Evolutionary conservation across 768 basidiomycete genomes (phyloP), one percentile per base, ranked within the genome.

Genomic region (Exidia glandulosa): DNA sequence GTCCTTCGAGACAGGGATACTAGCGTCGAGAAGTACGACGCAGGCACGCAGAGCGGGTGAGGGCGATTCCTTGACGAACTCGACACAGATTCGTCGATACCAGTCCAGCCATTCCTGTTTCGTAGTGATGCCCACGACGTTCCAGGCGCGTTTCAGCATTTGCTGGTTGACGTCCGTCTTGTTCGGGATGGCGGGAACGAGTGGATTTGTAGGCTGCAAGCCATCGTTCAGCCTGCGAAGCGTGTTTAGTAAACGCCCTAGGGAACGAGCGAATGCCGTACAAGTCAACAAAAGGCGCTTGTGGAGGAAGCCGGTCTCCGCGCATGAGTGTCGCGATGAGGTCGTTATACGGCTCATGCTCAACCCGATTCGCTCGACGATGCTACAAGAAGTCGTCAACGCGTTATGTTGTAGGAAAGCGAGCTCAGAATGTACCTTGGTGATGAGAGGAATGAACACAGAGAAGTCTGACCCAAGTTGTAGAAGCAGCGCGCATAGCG

Each of bases 381-480:
- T 84, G 83, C 94, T 95, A 63, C 36, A 32, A n/a, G 30, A 12
- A n/a, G 48, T 32, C 31, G 45, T 33, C 34, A 32, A 62, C 23
- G 13, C 33, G 37, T 3, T 32, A 6, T 7, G 27, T 13, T 3
- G 48, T 12, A n/a, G 3, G 16, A 6, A 34, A 29, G 48, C 30
- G 23, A 19, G 14, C 19, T 19, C 6, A 36, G 37, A 25, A 64
- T 76, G 56, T 64, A 90, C 94, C 80, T 98, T 97, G 71, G 91
- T 92, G 64, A 99, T 90, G 64, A 94, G 94, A 1, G 96, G 94
- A 34, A 97, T 89, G 66, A 98, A 99, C 50, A 99, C 91, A 2
- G 95, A 94, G 65, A 94, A 99, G 70, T 98, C 94, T 0, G 94
- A 86, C 1, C 94, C 94, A 57, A 99, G 82, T 67, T 99, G 96